Evolutionary conservation across 352 stramenopile genomes (phyloP).

Genomic region (Phytophthora palmivora): DNA sequence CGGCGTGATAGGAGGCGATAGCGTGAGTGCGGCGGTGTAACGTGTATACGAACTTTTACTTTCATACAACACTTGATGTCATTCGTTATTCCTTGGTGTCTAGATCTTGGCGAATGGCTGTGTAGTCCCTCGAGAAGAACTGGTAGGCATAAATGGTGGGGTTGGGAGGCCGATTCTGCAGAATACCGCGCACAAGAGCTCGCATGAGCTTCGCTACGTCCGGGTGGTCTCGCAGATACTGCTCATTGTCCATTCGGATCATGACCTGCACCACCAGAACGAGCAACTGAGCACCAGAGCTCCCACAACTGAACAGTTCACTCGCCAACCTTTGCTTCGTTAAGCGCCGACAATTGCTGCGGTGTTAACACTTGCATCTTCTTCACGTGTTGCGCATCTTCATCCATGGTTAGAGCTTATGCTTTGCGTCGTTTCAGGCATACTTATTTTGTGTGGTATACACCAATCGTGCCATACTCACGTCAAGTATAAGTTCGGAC

Average conservation of each 20-base stretch:
- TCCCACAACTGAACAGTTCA: neutral
- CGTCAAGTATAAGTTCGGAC: slow-evolving; percentile 20
- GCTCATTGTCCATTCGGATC: slow-evolving; percentile 84
- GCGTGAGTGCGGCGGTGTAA: slow-evolving; percentile 43
- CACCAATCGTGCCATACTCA: slow-evolving; percentile 22
- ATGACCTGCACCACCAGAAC: slow-evolving; percentile 49
- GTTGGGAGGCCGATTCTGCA: slow-evolving; percentile 60
- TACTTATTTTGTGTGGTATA: slow-evolving; percentile 3
- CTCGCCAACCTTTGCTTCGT: slow-evolving; percentile 60
- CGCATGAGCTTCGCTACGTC: slow-evolving; percentile 68
- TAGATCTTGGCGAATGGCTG: slow-evolving; percentile 47
- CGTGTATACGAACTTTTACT: slow-evolving; percentile 39
- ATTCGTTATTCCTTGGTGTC: slow-evolving; percentile 52
- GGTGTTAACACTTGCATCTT: slow-evolving; percentile 71
- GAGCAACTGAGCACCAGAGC: slow-evolving; percentile 2
- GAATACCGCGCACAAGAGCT: slow-evolving; percentile 61
- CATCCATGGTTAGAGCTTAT: slow-evolving; percentile 12
- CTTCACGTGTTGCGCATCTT: slow-evolving; percentile 23
- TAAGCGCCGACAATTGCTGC: slow-evolving; percentile 69
- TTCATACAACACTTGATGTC: slow-evolving; percentile 12
- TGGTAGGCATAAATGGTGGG: slow-evolving; percentile 58
- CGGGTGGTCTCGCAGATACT: slow-evolving; percentile 72
- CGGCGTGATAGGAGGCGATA: slow-evolving; percentile 35
- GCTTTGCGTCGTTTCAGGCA: slow-evolving; percentile 29
- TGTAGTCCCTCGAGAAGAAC: slow-evolving; percentile 57